These are phyloP conservation scores for Nemania sp. DNA, from an alignment of 2,329 filamentous ascomycete genomes.

Conservation along the genomic window DNA sequence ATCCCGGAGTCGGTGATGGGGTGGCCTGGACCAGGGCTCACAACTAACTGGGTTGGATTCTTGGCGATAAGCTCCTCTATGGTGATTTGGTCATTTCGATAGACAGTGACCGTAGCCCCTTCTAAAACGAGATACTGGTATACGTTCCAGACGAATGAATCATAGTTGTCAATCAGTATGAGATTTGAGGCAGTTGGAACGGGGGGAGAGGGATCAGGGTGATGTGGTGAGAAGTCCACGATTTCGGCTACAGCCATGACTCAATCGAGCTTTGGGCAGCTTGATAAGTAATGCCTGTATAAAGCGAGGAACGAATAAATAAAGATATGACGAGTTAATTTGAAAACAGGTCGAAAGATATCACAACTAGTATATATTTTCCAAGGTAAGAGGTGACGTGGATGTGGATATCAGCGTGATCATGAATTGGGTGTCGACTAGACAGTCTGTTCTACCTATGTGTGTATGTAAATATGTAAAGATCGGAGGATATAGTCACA, in stretches of 20 bases:
- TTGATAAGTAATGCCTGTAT: conserved; percentile 1
- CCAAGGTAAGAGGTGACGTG: neutral
- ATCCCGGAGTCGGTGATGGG: conserved; percentile 91
- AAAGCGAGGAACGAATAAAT: neutral
- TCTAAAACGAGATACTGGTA: conserved; percentile 99
- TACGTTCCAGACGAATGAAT: conserved; percentile 99
- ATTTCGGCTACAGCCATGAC: conserved; percentile 64
- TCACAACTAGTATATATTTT: neutral
- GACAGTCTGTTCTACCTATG: neutral
- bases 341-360: neutral
- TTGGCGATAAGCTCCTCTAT: conserved; percentile 84
- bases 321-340: neutral
- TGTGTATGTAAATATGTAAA: conserved; percentile 8
- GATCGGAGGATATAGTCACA: conserved; percentile 23
- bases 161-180: conserved; percentile 97
- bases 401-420: conserved; percentile 1
- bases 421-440: neutral
- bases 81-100: conserved; percentile 91
- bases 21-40: conserved; percentile 95
- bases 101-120: conserved; percentile 89
- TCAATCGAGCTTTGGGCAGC: conserved; percentile 11
- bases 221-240: conserved; percentile 86
- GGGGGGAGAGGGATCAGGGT: conserved; percentile 79
- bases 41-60: conserved; percentile 91
- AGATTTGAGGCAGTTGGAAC: conserved; percentile 88